These are phyloP conservation scores for Saccharomycopsis sp. DNA, from an alignment of 805 yeast genomes.

Conservation along the genomic window DNA sequence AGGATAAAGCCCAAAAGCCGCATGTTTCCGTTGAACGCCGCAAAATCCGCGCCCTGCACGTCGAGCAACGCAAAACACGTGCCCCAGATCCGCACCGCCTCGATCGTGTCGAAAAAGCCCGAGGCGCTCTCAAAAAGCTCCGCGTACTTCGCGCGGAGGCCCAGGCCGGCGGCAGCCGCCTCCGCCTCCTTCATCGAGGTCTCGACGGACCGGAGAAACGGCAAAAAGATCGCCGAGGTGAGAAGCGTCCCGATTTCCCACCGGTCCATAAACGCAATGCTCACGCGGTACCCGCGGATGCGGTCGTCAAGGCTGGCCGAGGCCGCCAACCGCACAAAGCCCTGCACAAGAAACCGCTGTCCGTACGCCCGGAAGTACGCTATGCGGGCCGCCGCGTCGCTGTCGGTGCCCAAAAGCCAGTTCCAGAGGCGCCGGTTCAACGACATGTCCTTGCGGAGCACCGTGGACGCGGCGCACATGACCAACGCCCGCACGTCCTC, in stretches of 20 bases:
- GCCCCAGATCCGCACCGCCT: conserved; percentile 72
- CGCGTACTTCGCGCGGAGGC: conserved; percentile 25
- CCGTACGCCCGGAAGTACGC: conserved; percentile 61
- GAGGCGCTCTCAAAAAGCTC: conserved; percentile 54
- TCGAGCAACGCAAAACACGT: conserved; percentile 35
- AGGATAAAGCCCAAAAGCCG: conserved; percentile 54
- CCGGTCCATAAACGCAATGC: conserved; percentile 74
- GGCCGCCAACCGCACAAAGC: conserved; percentile 44
- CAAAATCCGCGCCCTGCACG: not conserved
- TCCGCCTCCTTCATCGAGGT: conserved; percentile 5
- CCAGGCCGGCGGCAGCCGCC: not conserved
- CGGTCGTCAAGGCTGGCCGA: conserved; percentile 26
- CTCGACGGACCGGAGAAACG: conserved; percentile 49
- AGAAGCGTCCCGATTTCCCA: conserved; percentile 88
- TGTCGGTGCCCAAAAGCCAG: conserved; percentile 84
- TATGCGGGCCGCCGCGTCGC: conserved; percentile 28
- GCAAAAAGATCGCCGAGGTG: conserved; percentile 63
- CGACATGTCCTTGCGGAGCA: conserved; percentile 85
- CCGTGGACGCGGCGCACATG: conserved; percentile 57
- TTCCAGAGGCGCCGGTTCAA: conserved; percentile 89
- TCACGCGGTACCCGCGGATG: conserved; percentile 53
- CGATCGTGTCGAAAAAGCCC: conserved; percentile 79
- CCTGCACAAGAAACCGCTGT: conserved; percentile 39
- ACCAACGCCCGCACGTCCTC: conserved; percentile 54
- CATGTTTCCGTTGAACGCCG: conserved; percentile 28